Base-by-base conservation (phyloP, 306 rosid genomes). In the Ormosia emarginata region DNA sequence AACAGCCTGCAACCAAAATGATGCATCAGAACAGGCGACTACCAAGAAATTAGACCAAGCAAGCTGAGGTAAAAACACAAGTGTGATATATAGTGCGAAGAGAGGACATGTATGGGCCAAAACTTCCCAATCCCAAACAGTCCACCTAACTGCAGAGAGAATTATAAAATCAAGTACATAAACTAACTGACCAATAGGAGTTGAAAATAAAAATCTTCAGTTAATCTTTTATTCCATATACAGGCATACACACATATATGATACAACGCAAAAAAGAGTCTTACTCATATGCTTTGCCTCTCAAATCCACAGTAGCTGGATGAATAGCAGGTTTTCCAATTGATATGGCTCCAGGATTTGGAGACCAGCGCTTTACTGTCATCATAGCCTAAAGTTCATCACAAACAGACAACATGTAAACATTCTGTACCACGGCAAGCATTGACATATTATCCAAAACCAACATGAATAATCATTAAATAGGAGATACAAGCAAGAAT, bases 301-400 rank as follows among this genome's bases (percentile, higher is more conserved):
- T 95, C 91, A 95, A 87, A 68, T 95, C 99, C 75, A 95, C 99
- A n/a, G 89, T 86, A 62, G 97, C 92, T 47, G 99, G 98, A 83
- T 92, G 98, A 80, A 95, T 95, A 33, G 97, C 98, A 76, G 99
- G 99, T 85, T 93, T 93, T 80, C 99, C 99, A 70, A 93, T 86
- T 5, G 97, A 89, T 44, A 84, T 14, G 40, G 97, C 79, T 37
- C 92, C 96, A 0, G 97, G 98, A 83, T 89, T 92, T 75, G 92
- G 98, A 84, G 98, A 86, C 97, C 97, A 93, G 40, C 97, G 93
- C 88, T 85, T 93, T 83, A 95, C 97, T 7, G 98, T 85, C 99
- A 95, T 95, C 99, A 95, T 93, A 74, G 93, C 86, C 99, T 95
- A 80, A 67, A 36, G 77, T 81, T 67, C 78, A 79, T 33, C 39